phyloP scores from a whole-genome alignment of 345 rosid genomes.

The Cardamine resedifolia region DNA sequence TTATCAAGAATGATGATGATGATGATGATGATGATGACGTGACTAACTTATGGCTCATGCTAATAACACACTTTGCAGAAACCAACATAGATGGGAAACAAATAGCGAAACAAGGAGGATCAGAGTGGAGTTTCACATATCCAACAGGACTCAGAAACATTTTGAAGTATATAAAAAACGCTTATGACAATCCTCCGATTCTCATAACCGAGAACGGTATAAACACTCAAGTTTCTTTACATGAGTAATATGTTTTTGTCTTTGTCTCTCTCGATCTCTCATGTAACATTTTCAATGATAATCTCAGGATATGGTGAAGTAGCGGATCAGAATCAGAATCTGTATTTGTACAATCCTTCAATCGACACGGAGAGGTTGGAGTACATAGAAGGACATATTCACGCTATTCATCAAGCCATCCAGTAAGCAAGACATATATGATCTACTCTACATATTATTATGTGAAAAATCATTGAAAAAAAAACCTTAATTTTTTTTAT shows the following conservation, averaged over 20 bases:
- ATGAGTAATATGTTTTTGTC: background rate
- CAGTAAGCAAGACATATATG: constrained; percentile 31
- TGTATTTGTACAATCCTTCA: constrained; percentile 35
- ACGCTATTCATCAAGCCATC: constrained; percentile 40
- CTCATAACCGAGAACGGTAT: constrained; percentile 37
- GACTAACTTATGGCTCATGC: constrained; percentile 5
- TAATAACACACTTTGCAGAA: constrained; percentile 23
- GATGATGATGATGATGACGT: background rate
- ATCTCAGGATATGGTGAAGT: constrained; percentile 36
- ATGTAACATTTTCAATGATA: background rate
- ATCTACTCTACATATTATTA: background rate
- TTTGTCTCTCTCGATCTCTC: background rate
- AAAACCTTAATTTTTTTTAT: background rate
- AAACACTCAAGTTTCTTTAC: background rate
- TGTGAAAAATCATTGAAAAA: background rate
- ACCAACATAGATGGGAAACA: constrained; percentile 37
- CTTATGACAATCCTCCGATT: constrained; percentile 34
- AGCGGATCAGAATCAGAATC: constrained; percentile 31
- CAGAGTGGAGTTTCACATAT: constrained; percentile 43
- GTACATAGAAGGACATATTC: constrained; percentile 38
- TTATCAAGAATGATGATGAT: background rate
- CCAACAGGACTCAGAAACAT: constrained; percentile 40
- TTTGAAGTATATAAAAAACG: constrained; percentile 34
- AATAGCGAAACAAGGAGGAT: constrained; percentile 43
- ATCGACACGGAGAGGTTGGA: constrained; percentile 38